Conservation (phyloP, 768 basidiomycete genomes). For the Neoboletus subvelutipes region DNA sequence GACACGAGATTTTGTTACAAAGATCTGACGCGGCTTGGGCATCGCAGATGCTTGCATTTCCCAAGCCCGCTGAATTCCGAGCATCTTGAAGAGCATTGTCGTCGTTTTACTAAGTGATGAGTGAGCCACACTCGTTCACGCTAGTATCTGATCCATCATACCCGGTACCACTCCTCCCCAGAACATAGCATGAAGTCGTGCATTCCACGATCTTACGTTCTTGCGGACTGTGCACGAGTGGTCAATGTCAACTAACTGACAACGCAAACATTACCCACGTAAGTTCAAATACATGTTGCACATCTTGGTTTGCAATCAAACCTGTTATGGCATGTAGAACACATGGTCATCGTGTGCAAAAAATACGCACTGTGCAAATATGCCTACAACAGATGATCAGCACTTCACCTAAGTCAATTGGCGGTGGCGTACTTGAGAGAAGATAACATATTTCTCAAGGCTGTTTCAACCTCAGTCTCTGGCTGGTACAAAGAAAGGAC, state of each 20-base stretch:
- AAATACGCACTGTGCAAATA: conserved; percentile 21
- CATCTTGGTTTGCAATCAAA: conserved; percentile 24
- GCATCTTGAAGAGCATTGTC: conserved; percentile 75
- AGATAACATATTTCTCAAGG: conserved; percentile 31
- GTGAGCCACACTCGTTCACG: neutral
- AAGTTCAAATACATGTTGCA: conserved; percentile 30
- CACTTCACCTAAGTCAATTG: conserved; percentile 37
- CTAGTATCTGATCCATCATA: conserved; percentile 24
- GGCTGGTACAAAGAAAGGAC: neutral
- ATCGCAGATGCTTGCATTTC: conserved; percentile 32
- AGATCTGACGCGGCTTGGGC: conserved; percentile 61
- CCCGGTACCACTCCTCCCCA: conserved; percentile 77
- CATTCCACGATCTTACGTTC: conserved; percentile 62
- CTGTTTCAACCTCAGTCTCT: conserved; percentile 44
- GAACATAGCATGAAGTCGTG: conserved; percentile 58
- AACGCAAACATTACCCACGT: conserved; percentile 13
- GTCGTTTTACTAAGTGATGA: conserved; percentile 59
- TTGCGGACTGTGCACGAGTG: conserved; percentile 32
- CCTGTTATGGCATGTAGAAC: conserved; percentile 10
- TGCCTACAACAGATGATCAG: conserved; percentile 19
- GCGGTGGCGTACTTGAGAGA: conserved; percentile 24
- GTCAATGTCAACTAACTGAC: conserved; percentile 15
- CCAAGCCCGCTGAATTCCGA: conserved; percentile 61
- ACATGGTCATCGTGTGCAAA: neutral
- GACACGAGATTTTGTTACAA: conserved; percentile 67